Evolutionary conservation across 163 green algal species (phyloP).

Genomic region (Picocystis sp.): DNA sequence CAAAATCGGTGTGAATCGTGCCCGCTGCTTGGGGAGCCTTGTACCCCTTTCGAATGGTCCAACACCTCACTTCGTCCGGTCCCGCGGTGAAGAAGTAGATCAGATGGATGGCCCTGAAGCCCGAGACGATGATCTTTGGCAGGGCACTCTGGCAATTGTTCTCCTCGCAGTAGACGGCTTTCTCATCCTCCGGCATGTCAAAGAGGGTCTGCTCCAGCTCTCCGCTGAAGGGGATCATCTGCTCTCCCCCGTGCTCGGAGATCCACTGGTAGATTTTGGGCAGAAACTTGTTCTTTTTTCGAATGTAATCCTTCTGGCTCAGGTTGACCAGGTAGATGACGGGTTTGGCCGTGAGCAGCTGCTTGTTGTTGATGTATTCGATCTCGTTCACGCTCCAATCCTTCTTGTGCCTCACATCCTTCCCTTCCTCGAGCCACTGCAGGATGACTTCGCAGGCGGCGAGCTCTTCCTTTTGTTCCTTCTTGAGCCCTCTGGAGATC

Average conservation of each 20-base stretch:
- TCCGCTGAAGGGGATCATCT: slow-evolving; percentile 81
- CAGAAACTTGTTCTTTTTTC: slow-evolving; percentile 87
- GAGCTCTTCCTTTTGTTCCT: slow-evolving; percentile 80
- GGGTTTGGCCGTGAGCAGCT: slow-evolving; percentile 39
- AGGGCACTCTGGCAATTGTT: slow-evolving; percentile 32
- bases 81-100: slow-evolving; percentile 99
- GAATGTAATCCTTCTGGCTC: slow-evolving; percentile 65
- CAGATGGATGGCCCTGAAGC: slow-evolving; percentile 75
- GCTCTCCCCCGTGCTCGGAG: slow-evolving; percentile 33
- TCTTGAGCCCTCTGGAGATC: slow-evolving; percentile 32
- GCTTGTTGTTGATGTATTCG: slow-evolving; percentile 71
- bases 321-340: slow-evolving; percentile 84
- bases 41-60: slow-evolving; percentile 61
- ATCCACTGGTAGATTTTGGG: slow-evolving; percentile 31
- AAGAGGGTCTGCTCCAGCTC: slow-evolving; percentile 40
- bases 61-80: slow-evolving; percentile 88
- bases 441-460: slow-evolving; percentile 45
- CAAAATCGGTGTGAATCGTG: slow-evolving; percentile 81
- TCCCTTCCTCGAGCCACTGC: slow-evolving; percentile 50
- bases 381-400: slow-evolving; percentile 69
- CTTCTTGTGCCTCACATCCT: slow-evolving; percentile 53
- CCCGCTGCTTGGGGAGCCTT: slow-evolving; percentile 76
- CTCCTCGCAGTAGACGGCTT: slow-evolving; percentile 55
- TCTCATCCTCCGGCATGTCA: slow-evolving; percentile 58
- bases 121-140: slow-evolving; percentile 89